Percentiles rank a stretch among this genome's conserved stretches.
phyloP scores from a whole-genome alignment of 169 alveolate species.

The Theileria annulata region DNA sequence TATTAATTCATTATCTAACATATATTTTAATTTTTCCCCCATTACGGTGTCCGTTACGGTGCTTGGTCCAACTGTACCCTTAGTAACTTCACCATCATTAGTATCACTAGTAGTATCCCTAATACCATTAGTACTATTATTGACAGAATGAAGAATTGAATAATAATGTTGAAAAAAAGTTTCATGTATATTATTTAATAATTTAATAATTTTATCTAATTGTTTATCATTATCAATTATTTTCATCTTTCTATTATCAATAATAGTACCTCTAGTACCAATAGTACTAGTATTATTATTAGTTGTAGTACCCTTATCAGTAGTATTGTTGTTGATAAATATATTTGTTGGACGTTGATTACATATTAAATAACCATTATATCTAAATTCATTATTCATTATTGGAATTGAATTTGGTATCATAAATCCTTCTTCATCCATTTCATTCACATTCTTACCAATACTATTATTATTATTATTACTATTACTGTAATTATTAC shows the following conservation, averaged over 20 bases:
- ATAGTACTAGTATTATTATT: too few species aligned
- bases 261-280: neutral
- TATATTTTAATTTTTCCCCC: slow-evolving; percentile 1
- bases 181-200: slow-evolving; percentile 31
- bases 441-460: too few species aligned
- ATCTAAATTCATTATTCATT: neutral
- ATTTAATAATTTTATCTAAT: slow-evolving; percentile 6
- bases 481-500: neutral
- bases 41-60: slow-evolving; percentile 9
- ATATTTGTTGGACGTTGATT: slow-evolving; percentile 35
- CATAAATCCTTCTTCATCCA: slow-evolving; percentile 52
- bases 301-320: neutral
- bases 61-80: too few species aligned
- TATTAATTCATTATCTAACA: neutral
- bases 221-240: slow-evolving; percentile 47
- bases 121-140: too few species aligned
- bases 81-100: neutral
- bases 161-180: slow-evolving; percentile 8
- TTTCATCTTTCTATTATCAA: slow-evolving; percentile 9
- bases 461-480: neutral
- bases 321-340: neutral
- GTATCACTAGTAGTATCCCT: too few species aligned
- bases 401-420: slow-evolving; percentile 22
- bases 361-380: slow-evolving; percentile 44
- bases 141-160: too few species aligned